Evolutionary conservation across 1,284 basidiomycete species (phyloP).

Genomic region (Leccinum cinnamomeum): DNA sequence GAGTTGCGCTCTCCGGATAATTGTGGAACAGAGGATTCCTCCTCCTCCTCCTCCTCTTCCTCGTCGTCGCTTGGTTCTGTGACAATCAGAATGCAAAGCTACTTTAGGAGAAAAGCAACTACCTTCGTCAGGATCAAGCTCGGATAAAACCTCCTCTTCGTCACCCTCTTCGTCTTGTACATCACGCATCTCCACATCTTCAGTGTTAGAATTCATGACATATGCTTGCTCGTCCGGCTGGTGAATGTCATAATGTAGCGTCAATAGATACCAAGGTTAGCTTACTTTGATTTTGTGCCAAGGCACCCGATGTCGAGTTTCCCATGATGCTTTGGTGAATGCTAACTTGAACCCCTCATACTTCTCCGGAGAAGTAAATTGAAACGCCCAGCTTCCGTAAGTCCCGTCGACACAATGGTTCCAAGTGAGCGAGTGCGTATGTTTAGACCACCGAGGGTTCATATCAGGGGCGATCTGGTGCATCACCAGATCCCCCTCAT

Average conservation of each 20-base stretch:
- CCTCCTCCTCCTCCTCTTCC: slow-evolving; percentile 59
- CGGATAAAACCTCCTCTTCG: slow-evolving; percentile 72
- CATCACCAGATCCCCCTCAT: slow-evolving; percentile 52
- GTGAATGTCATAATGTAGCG: slow-evolving; percentile 2
- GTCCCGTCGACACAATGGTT: slow-evolving; percentile 66
- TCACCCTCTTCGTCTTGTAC: slow-evolving; percentile 69
- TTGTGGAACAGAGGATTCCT: slow-evolving; percentile 40
- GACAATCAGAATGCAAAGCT: slow-evolving; percentile 11
- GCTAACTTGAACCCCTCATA: slow-evolving; percentile 67
- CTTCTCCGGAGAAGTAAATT: slow-evolving; percentile 59
- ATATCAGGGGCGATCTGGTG: slow-evolving; percentile 69
- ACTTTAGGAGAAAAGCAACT: slow-evolving; percentile 10
- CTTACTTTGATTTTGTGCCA: slow-evolving; percentile 86
- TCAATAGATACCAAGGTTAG: background rate
- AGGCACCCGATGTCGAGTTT: slow-evolving; percentile 71
- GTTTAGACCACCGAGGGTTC: slow-evolving; percentile 71
- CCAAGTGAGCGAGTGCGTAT: slow-evolving; percentile 80
- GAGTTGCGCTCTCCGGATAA: slow-evolving; percentile 74
- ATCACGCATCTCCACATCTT: slow-evolving; percentile 87
- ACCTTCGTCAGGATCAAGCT: slow-evolving; percentile 61
- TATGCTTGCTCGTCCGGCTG: slow-evolving; percentile 79
- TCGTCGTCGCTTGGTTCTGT: slow-evolving; percentile 54
- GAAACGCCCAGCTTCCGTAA: slow-evolving; percentile 83
- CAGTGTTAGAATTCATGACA: slow-evolving; percentile 63
- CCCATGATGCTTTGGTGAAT: slow-evolving; percentile 81